Percentiles rank a stretch among this genome's conserved stretches.
Conservation (phyloP, 2,329 filamentous ascomycete species). For the Fusarium sp. region DNA sequence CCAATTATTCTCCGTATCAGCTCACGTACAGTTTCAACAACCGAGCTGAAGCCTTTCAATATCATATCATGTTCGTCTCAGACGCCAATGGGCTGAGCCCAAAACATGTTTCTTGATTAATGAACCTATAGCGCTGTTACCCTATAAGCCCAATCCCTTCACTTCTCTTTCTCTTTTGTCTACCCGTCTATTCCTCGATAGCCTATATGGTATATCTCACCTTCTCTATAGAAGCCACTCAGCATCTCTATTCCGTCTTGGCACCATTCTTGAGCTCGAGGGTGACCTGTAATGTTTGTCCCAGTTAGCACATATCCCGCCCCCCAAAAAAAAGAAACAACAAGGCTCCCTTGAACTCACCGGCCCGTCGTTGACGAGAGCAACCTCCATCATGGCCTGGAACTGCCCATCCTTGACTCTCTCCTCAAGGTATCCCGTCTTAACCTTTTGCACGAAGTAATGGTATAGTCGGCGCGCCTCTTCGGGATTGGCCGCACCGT, state of each 20-base stretch:
- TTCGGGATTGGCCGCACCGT: constrained; percentile 82
- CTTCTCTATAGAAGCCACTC: constrained; percentile 12
- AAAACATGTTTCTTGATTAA: constrained; percentile 10
- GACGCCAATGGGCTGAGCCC: constrained; percentile 1
- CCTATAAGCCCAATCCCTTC: not conserved
- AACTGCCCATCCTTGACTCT: constrained; percentile 96
- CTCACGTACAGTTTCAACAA: not conserved
- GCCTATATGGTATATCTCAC: constrained; percentile 1
- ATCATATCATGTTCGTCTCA: constrained; percentile 5
- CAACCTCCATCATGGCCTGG: constrained; percentile 99
- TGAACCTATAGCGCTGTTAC: not conserved
- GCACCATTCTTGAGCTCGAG: constrained; percentile 45
- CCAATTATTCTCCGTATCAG: not conserved
- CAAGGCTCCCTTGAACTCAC: constrained; percentile 55
- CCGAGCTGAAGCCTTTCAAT: constrained; percentile 3
- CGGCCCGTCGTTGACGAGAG: constrained; percentile 86
- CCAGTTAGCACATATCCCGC: not conserved
- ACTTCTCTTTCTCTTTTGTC: constrained; percentile 20
- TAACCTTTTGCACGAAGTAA: constrained; percentile 82
- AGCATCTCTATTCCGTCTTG: constrained; percentile 26
- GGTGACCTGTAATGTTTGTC: constrained; percentile 40
- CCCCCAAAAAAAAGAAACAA: not conserved
- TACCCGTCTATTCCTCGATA: constrained; percentile 19
- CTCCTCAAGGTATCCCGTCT: constrained; percentile 76
- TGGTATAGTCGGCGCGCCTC: constrained; percentile 87